phyloP scores from a whole-genome alignment of 331 rosid species.

The Acacia concinna region DNA sequence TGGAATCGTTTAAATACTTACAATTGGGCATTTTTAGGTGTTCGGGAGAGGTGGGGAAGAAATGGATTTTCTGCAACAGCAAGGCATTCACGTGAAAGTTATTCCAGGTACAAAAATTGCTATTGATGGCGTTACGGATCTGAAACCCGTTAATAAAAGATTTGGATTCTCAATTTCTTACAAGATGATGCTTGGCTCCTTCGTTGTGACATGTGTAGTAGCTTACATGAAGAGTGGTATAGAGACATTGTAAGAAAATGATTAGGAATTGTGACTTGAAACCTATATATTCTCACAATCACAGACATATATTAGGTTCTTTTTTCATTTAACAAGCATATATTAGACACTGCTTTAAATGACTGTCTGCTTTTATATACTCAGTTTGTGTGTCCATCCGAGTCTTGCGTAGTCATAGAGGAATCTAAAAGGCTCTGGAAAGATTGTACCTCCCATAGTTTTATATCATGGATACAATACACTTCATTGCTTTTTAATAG shows the following conservation, averaged over 20 bases:
- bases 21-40: constrained; percentile 54
- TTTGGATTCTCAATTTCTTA: background rate
- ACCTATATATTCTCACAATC: constrained; percentile 2
- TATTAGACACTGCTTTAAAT: background rate
- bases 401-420: background rate
- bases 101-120: constrained; percentile 67
- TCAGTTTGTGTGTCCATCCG: background rate
- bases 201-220: background rate
- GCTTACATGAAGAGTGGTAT: background rate
- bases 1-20: constrained; percentile 1
- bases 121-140: background rate
- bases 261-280: background rate
- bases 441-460: background rate
- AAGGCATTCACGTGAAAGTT: constrained; percentile 90
- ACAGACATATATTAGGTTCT: background rate
- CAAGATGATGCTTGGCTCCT: background rate
- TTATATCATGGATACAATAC: background rate
- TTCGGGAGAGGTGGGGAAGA: constrained; percentile 99
- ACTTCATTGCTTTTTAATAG: background rate
- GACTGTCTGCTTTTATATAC: background rate
- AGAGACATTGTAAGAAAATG: background rate
- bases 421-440: background rate
- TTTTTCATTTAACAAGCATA: background rate
- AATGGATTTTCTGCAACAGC: constrained; percentile 93
- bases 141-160: constrained; percentile 6